These are phyloP conservation scores for Lentinus brumalis DNA, from an alignment of 768 basidiomycete species.

Conservation along the genomic window DNA sequence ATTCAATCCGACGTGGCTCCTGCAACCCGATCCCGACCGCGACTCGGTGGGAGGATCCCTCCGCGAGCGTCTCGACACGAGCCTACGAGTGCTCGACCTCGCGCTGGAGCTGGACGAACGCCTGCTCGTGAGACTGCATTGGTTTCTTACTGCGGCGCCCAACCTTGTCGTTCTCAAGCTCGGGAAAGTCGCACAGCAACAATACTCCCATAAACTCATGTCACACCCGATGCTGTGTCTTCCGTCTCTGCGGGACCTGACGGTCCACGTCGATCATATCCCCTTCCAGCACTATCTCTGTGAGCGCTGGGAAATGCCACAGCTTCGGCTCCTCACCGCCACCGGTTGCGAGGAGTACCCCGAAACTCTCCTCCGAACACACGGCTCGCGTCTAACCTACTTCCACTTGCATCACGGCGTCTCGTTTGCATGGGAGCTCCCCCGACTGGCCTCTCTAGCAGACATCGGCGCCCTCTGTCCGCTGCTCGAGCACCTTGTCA, in stretches of 20 bases:
- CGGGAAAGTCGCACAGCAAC: neutral
- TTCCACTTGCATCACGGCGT: neutral
- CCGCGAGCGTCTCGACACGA: neutral
- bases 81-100: neutral
- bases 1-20: constrained; percentile 8
- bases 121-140: neutral
- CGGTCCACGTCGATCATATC: neutral
- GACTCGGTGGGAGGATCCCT: neutral
- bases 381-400: constrained; percentile 7
- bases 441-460: neutral
- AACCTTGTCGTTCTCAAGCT: neutral
- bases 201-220: neutral
- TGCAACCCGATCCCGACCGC: neutral
- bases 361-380: neutral
- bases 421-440: neutral
- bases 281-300: neutral
- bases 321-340: neutral
- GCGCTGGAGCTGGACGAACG: neutral
- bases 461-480: neutral
- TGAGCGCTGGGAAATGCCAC: neutral
- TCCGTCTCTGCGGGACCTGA: neutral
- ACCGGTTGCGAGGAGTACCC: neutral
- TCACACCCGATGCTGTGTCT: neutral
- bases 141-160: neutral
- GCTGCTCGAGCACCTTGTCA: constrained; percentile 6